phyloP scores from a whole-genome alignment of 2,329 filamentous ascomycete genomes.

The Hypoxylon sp. region DNA sequence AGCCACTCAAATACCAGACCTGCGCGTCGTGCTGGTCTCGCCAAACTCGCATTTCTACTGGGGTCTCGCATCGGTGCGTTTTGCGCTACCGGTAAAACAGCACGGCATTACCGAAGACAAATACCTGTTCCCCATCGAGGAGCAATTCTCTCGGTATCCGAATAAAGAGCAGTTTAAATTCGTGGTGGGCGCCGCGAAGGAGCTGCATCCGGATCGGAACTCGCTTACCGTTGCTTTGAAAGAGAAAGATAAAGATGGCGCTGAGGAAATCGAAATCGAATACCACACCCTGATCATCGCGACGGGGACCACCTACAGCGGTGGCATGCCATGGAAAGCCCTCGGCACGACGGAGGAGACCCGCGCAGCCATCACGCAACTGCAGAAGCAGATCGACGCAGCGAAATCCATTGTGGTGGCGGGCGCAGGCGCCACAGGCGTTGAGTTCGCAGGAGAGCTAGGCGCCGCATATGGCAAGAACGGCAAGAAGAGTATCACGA shows the following conservation, averaged over 20 bases:
- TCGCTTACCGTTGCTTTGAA: slow-evolving; percentile 60
- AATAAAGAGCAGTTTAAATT: slow-evolving; percentile 64
- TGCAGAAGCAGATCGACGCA: slow-evolving; percentile 58
- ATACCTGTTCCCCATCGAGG: slow-evolving; percentile 58
- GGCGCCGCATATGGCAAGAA: slow-evolving; percentile 60
- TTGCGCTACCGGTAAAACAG: slow-evolving; percentile 60
- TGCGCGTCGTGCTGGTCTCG: slow-evolving; percentile 63
- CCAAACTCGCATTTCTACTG: slow-evolving; percentile 67
- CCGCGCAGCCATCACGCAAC: slow-evolving; percentile 56
- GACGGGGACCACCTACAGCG: slow-evolving; percentile 64
- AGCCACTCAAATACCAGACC: slow-evolving; percentile 55
- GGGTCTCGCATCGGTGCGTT: slow-evolving; percentile 64
- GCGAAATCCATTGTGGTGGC: slow-evolving; percentile 67
- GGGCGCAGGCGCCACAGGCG: slow-evolving; percentile 66
- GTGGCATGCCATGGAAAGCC: slow-evolving; percentile 66
- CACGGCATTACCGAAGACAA: slow-evolving; percentile 59
- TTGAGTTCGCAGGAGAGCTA: slow-evolving; percentile 68
- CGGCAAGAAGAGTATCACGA: slow-evolving; percentile 63
- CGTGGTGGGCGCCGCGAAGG: slow-evolving; percentile 63
- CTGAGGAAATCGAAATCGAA: slow-evolving; percentile 53
- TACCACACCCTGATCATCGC: slow-evolving; percentile 71
- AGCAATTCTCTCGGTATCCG: slow-evolving; percentile 65
- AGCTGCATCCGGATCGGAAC: slow-evolving; percentile 60
- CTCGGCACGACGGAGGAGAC: slow-evolving; percentile 55
- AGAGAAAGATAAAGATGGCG: slow-evolving; percentile 50